phyloP scores from a whole-genome alignment of 208 protist genomes.

The Porcisia hertigi region DNA sequence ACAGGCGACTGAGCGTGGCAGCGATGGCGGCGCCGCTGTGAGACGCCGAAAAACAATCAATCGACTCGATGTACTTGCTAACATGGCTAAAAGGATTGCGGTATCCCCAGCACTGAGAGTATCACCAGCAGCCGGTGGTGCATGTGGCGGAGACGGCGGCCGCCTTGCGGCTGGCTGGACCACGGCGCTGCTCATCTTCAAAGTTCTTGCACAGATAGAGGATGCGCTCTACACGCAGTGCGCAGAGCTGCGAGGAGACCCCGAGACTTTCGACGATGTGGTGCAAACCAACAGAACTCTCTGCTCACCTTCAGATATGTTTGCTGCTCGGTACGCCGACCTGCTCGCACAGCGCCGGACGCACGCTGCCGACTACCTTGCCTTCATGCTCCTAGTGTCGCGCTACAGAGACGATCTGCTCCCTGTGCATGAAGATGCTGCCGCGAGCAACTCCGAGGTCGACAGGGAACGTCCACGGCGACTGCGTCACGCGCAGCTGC shows the following conservation, averaged over 20 bases:
- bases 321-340: conserved; percentile 11
- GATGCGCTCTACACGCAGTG: not conserved
- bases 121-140: not conserved
- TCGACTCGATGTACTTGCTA: not conserved
- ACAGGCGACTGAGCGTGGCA: not conserved
- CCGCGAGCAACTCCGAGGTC: not conserved
- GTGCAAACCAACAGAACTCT: too few species aligned
- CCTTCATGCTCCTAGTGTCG: conserved; percentile 20
- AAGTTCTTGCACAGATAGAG: not conserved
- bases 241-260: too few species aligned
- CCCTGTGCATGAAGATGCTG: not conserved
- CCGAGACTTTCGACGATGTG: not conserved
- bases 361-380: conserved; percentile 5
- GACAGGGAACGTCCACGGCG: not conserved
- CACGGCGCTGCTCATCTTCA: not conserved
- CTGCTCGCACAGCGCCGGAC: conserved; percentile 2
- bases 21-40: not conserved
- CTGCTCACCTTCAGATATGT: not conserved
- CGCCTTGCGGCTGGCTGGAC: not conserved
- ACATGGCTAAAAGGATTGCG: conserved; percentile 5
- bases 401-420: not conserved
- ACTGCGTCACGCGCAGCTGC: conserved; percentile 9
- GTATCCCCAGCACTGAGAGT: conserved; percentile 1
- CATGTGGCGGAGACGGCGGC: not conserved
- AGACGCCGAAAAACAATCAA: not conserved